Evolutionary conservation across 176 grass and related monocot species (phyloP).

Genomic region (Tillandsia fasciculata): DNA sequence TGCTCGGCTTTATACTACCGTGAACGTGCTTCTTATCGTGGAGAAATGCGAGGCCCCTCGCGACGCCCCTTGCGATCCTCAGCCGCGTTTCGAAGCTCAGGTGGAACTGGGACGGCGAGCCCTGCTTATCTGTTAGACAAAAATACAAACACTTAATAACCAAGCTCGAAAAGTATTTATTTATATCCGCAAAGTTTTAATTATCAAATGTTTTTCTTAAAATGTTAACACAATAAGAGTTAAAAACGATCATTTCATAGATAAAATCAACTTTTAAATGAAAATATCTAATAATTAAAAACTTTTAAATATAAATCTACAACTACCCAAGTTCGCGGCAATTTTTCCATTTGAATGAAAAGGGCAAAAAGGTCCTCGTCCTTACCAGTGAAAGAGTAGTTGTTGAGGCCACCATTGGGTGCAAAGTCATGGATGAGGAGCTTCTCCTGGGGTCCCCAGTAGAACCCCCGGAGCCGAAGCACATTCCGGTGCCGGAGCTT

Average conservation of each 20-base stretch:
- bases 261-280: no score
- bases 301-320: no score
- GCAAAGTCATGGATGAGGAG: slow-evolving; percentile 88
- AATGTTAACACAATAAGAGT: no score
- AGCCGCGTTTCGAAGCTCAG: slow-evolving; percentile 50
- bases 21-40: slow-evolving; percentile 83
- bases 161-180: no score
- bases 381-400: slow-evolving; percentile 60
- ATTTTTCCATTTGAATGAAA: no score
- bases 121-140: slow-evolving; percentile 41
- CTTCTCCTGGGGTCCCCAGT: slow-evolving; percentile 86
- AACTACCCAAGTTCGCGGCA: no score
- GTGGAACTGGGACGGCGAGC: slow-evolving; percentile 41
- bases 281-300: no score
- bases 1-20: slow-evolving; percentile 71
- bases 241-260: no score
- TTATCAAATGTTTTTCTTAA: no score
- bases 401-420: slow-evolving; percentile 70
- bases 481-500: slow-evolving; percentile 58
- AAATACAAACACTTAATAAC: neutral
- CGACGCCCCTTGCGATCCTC: slow-evolving; percentile 63
- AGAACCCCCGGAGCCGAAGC: slow-evolving; percentile 72
- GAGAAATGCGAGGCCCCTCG: slow-evolving; percentile 59
- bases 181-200: no score
- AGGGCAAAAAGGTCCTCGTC: neutral